A percentile compares a stretch with the other conserved stretches of the same genome.
Conservation (phyloP, 2,329 filamentous ascomycete species). For the Truncatella angustata region DNA sequence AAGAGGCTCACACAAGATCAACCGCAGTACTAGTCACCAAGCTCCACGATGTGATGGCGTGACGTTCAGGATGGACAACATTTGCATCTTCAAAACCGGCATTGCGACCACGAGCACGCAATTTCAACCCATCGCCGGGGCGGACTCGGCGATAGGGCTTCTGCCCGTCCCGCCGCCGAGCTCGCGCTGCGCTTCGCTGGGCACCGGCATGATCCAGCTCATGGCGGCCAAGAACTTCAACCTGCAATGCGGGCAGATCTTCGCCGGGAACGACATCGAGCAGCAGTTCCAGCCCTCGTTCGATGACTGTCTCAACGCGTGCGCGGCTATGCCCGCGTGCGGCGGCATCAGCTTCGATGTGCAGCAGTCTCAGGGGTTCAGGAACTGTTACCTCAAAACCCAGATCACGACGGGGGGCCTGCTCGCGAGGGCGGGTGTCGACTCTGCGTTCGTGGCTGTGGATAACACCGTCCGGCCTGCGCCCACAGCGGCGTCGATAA, state of each 20-base stretch:
- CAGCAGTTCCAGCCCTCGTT: constrained; percentile 26
- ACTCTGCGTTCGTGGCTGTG: constrained; percentile 21
- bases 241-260: constrained; percentile 24
- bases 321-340: constrained; percentile 21
- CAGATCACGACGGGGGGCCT: constrained; percentile 11
- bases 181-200: constrained; percentile 22
- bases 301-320: constrained; percentile 27
- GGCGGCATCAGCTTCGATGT: constrained; percentile 26
- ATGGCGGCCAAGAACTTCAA: constrained; percentile 17
- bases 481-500: no score
- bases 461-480: constrained; percentile 3
- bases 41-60: constrained; percentile 1
- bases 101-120: neutral
- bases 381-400: constrained; percentile 31
- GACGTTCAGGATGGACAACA: constrained; percentile 10
- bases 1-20: neutral
- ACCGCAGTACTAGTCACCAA: neutral
- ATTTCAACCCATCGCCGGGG: neutral
- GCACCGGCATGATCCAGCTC: constrained; percentile 16
- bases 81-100: constrained; percentile 9
- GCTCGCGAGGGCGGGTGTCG: constrained; percentile 19
- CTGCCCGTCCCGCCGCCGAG: constrained; percentile 20
- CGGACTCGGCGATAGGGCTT: constrained; percentile 24
- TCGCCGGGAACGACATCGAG: constrained; percentile 24
- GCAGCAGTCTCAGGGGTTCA: constrained; percentile 24